These are phyloP conservation scores for Phialocephala subalpina DNA, from an alignment of 2,329 filamentous ascomycete genomes.

Conservation along the genomic window DNA sequence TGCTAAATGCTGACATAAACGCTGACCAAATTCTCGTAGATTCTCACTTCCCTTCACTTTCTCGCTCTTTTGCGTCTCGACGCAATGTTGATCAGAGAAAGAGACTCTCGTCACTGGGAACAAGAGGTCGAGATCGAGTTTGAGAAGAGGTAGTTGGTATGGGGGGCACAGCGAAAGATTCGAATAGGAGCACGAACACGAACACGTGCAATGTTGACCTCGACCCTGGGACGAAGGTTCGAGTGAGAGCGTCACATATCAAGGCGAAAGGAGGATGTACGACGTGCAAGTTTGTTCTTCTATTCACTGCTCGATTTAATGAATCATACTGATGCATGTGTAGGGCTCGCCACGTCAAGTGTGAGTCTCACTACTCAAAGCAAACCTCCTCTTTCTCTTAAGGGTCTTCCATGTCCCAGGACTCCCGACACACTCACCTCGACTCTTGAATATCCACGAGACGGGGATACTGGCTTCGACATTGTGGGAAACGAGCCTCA, in stretches of 20 bases:
- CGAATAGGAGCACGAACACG: not conserved
- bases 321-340: not conserved
- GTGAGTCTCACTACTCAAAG: too few species aligned
- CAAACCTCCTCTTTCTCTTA: too few species aligned
- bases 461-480: too few species aligned
- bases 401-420: too few species aligned
- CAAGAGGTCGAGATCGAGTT: not conserved
- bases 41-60: too few species aligned
- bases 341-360: constrained; percentile 21
- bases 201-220: too few species aligned
- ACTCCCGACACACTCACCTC: too few species aligned
- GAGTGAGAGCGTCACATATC: constrained; percentile 5
- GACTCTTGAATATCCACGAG: too few species aligned
- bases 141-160: not conserved
- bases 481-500: too few species aligned
- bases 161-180: not conserved
- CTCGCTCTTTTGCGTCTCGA: not conserved
- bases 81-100: not conserved
- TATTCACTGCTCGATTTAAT: not conserved
- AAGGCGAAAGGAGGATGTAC: constrained; percentile 16
- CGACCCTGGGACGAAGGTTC: not conserved
- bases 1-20: too few species aligned
- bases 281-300: constrained; percentile 18
- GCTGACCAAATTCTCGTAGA: not conserved
- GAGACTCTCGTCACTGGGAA: not conserved